Percentiles rank a stretch among this genome's conserved stretches.
Conservation (phyloP, 2,329 filamentous ascomycete species). For the Phaeosphaeriaceae sp. region DNA sequence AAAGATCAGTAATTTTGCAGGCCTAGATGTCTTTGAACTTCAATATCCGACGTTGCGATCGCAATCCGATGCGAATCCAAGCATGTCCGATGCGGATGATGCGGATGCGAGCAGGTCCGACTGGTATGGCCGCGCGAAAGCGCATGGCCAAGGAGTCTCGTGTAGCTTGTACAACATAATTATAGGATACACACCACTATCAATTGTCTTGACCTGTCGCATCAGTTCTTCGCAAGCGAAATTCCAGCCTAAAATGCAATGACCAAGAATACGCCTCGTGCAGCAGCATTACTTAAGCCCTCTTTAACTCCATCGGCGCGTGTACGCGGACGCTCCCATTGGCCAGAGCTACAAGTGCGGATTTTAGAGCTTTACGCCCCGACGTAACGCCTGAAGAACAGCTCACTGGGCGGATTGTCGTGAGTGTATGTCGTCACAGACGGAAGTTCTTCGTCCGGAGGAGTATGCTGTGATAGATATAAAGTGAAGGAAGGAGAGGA, state of each 20-base stretch:
- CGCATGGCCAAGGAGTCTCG: background rate
- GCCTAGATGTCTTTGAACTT: background rate
- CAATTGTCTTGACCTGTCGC: no score
- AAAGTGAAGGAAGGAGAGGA: background rate
- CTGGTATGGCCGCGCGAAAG: no score
- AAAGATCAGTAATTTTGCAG: slow-evolving; percentile 14
- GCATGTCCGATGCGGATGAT: slow-evolving; percentile 1
- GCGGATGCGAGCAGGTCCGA: no score
- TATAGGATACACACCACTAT: background rate
- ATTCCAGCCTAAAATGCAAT: background rate
- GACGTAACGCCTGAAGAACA: background rate
- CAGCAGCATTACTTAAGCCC: background rate
- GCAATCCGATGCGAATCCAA: background rate
- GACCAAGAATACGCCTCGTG: background rate
- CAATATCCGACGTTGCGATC: slow-evolving; percentile 1
- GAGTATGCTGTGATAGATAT: background rate
- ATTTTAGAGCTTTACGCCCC: background rate
- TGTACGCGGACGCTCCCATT: background rate
- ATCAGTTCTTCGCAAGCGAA: no score
- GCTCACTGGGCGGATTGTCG: background rate
- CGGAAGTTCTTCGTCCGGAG: background rate
- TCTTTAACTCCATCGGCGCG: background rate
- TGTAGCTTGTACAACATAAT: background rate
- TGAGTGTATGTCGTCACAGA: background rate
- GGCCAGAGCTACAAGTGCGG: background rate